These are phyloP conservation scores for Monosporascus sp. DNA, from an alignment of 2,329 filamentous ascomycete species.

Conservation along the genomic window DNA sequence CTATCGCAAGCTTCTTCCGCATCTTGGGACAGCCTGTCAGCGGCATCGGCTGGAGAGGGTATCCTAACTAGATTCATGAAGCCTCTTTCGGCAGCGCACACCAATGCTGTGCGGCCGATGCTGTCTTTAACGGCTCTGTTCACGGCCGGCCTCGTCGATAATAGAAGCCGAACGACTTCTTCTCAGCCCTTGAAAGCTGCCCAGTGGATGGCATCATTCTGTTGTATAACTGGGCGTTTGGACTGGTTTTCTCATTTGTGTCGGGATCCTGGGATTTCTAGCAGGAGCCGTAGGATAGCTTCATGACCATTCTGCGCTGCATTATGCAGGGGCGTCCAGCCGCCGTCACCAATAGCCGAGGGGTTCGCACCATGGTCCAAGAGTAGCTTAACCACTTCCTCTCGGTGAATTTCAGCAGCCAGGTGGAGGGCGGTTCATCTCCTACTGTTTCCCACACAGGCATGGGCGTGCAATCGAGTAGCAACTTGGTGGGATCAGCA, in stretches of 20 bases:
- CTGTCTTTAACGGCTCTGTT: slow-evolving; percentile 30
- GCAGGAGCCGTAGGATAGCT: slow-evolving; percentile 30
- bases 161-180: slow-evolving; percentile 37
- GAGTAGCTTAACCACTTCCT: slow-evolving; percentile 31
- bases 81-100: slow-evolving; percentile 34
- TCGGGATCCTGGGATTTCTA: slow-evolving; percentile 22
- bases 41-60: slow-evolving; percentile 30
- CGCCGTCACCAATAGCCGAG: slow-evolving; percentile 31
- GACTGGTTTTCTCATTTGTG: slow-evolving; percentile 26
- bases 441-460: slow-evolving; percentile 37
- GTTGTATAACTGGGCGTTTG: slow-evolving; percentile 44
- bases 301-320: slow-evolving; percentile 32
- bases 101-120: slow-evolving; percentile 34
- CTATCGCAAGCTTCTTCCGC: slow-evolving; percentile 39
- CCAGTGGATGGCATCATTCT: slow-evolving; percentile 48
- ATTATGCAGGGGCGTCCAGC: slow-evolving; percentile 38
- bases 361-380: slow-evolving; percentile 27
- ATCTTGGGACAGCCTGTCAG: slow-evolving; percentile 28
- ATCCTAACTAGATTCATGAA: slow-evolving; percentile 32
- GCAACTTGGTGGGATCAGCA: slow-evolving; percentile 40
- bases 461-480: slow-evolving; percentile 33
- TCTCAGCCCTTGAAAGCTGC: slow-evolving; percentile 44
- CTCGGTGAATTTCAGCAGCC: slow-evolving; percentile 37
- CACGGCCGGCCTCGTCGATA: slow-evolving; percentile 26
- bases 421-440: slow-evolving; percentile 44